These are phyloP conservation scores for Trichophyton schoenleinii DNA, from an alignment of 2,329 filamentous ascomycete species.

Conservation along the genomic window DNA sequence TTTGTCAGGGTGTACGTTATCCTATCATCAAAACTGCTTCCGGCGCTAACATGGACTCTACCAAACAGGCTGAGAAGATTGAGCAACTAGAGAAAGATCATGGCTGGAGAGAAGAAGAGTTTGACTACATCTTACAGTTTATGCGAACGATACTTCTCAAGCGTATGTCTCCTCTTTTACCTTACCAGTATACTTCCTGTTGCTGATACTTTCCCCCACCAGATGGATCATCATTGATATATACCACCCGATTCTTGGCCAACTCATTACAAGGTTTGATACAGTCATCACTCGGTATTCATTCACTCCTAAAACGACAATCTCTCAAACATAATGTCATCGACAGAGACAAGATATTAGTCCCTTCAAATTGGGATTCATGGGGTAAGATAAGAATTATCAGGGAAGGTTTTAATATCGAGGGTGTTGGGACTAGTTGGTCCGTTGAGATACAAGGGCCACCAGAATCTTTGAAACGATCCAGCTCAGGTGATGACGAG, in stretches of 20 bases:
- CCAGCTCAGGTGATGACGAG: constrained; percentile 6
- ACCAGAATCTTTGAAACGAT: constrained; percentile 20
- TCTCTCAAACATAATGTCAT: constrained; percentile 82
- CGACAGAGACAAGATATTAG: constrained; percentile 83
- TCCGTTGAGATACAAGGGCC: constrained; percentile 61
- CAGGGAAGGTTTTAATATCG: constrained; percentile 82
- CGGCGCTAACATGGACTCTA: constrained; percentile 13
- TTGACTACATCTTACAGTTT: constrained; percentile 90
- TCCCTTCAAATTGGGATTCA: constrained; percentile 95
- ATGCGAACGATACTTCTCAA: constrained; percentile 79
- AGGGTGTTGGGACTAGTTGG: constrained; percentile 75
- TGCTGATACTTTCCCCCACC: constrained; percentile 24
- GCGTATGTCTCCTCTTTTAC: constrained; percentile 41
- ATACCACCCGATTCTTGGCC: constrained; percentile 62
- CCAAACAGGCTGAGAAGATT: constrained; percentile 66
- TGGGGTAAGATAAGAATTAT: constrained; percentile 94
- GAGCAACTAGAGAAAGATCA: constrained; percentile 80
- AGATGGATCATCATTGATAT: constrained; percentile 78
- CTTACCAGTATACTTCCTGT: constrained; percentile 6
- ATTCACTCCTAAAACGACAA: constrained; percentile 65
- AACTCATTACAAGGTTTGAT: constrained; percentile 68
- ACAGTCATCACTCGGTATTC: constrained; percentile 76
- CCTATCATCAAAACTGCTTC: not conserved
- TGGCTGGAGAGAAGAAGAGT: constrained; percentile 90
- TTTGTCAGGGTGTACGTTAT: constrained; percentile 73